Evolutionary conservation across 257 asterid species (phyloP).

Genomic region (Nicotiana tomentosiformis): DNA sequence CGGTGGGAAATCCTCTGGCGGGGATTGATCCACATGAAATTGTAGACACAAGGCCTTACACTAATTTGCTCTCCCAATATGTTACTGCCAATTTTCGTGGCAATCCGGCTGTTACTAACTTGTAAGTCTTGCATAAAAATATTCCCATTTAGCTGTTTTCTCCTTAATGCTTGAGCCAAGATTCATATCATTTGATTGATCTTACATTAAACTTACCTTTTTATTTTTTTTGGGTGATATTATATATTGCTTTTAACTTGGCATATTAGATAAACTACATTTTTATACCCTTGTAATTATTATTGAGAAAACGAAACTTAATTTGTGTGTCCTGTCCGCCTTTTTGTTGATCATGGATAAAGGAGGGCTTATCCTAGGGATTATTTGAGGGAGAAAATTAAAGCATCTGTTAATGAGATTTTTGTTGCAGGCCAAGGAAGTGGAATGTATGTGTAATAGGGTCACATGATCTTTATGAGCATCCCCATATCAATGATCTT

Average conservation of each 20-base stretch:
- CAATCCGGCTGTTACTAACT: slow-evolving; percentile 71
- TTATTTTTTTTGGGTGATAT: neutral
- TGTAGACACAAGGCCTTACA: slow-evolving; percentile 84
- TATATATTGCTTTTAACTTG: neutral
- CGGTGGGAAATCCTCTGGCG: slow-evolving; percentile 94
- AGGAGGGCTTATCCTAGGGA: too few relatives aligned
- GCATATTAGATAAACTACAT: neutral
- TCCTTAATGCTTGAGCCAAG: neutral
- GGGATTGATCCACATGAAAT: slow-evolving; percentile 92
- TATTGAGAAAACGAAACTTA: too few relatives aligned
- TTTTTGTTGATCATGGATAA: too few relatives aligned
- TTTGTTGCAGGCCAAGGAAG: slow-evolving; percentile 78
- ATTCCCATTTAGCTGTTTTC: neutral
- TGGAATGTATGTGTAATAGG: slow-evolving; percentile 97
- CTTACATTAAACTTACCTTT: neutral
- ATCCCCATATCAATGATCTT: slow-evolving; percentile 94
- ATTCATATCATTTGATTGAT: neutral
- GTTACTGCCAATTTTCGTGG: slow-evolving; percentile 78
- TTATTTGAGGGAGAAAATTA: neutral
- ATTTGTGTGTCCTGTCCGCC: too few relatives aligned
- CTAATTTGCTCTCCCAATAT: slow-evolving; percentile 68
- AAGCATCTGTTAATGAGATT: neutral
- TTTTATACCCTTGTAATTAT: too few relatives aligned
- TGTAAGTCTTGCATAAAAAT: slow-evolving; percentile 39
- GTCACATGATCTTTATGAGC: slow-evolving; percentile 93